Percentiles rank a stretch among this genome's conserved stretches.
These are phyloP conservation scores for Apiotrichum laibachii DNA, from an alignment of 1,284 basidiomycete species.

Conservation along the genomic window DNA sequence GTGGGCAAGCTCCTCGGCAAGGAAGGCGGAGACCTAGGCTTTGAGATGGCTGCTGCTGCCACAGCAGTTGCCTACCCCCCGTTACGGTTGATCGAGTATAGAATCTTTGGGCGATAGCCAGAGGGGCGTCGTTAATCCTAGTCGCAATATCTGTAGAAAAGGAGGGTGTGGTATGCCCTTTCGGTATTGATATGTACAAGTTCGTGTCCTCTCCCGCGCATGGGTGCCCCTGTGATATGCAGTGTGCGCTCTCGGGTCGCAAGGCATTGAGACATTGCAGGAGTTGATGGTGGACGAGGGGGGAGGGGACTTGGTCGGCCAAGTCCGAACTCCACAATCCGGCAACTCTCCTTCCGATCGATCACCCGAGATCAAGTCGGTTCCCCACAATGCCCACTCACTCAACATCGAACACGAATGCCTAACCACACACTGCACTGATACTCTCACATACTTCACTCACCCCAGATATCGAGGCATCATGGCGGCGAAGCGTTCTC, in stretches of 20 bases:
- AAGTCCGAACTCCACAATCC: too few species aligned
- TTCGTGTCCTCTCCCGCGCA: too few species aligned
- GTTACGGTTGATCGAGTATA: conserved; percentile 36
- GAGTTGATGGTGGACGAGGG: too few species aligned
- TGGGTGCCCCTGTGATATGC: too few species aligned
- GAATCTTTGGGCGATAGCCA: conserved; percentile 27
- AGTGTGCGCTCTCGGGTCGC: too few species aligned
- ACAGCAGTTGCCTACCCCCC: conserved; percentile 34
- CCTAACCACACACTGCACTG: neutral
- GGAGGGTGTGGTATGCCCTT: neutral
- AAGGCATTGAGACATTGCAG: too few species aligned
- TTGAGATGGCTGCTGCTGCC: conserved; percentile 54
- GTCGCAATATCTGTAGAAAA: neutral
- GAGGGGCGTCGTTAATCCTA: neutral
- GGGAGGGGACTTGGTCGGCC: too few species aligned
- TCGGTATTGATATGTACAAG: too few species aligned
- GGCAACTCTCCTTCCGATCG: too few species aligned
- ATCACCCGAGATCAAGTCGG: too few species aligned
- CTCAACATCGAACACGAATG: too few species aligned
- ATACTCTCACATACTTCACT: neutral
- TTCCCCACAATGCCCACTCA: too few species aligned
- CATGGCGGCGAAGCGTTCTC: neutral
- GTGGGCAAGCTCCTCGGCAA: conserved; percentile 54
- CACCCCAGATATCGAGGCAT: neutral
- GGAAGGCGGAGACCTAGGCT: conserved; percentile 60